Evolutionary conservation across 1,139 yeast genomes (phyloP), one percentile per base, ranked within the genome.

Genomic region (Taphrina populina): DNA sequence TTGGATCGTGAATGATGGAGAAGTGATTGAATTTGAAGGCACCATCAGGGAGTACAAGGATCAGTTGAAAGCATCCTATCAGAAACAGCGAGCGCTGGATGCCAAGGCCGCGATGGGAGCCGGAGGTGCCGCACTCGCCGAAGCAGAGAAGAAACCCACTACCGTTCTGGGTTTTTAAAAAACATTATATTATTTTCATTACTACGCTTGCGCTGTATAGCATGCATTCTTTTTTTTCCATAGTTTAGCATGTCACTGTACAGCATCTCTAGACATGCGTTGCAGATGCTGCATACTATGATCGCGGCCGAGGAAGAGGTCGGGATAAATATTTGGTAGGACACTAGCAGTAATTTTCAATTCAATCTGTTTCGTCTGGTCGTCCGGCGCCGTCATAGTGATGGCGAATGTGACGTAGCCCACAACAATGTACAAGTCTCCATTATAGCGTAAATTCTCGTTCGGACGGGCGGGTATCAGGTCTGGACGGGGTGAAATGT

Each of bases 41-140:
- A 56, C 44, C 24, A 58, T 58, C 30, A 52, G 59, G 29, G 60
- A 58, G 17, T 58, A 58, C 52, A 58, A 58, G 57, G 57, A 52
- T 21, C 53, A 36, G 39, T 43, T 58, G 21, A 58, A 58, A 39
- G 45, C 43, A 5, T 37, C 44, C 13, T 49, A 49, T 26, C 54
- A 49, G 40, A 37, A 49, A 21, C 46, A 49, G 20, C 33, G 54
- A n/a, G 47, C 47, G 11, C 27, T 43, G 37, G 47, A 43, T 43
- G 47, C 47, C 26, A 43, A 43, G 26, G 47, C 47, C 5, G 47
- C 29, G 17, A 43, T 43, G 36, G 47, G 47, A 8, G 35, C 47
- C 2, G 47, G 47, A 4, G 47, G 37, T 20, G 47, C 47, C 27
- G 47, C 47, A 11, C 23, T 43, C 29, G 47, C 47, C n/a, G 37